Conservation (phyloP, 2,329 filamentous ascomycete genomes). For the Fusarium buharicum region DNA sequence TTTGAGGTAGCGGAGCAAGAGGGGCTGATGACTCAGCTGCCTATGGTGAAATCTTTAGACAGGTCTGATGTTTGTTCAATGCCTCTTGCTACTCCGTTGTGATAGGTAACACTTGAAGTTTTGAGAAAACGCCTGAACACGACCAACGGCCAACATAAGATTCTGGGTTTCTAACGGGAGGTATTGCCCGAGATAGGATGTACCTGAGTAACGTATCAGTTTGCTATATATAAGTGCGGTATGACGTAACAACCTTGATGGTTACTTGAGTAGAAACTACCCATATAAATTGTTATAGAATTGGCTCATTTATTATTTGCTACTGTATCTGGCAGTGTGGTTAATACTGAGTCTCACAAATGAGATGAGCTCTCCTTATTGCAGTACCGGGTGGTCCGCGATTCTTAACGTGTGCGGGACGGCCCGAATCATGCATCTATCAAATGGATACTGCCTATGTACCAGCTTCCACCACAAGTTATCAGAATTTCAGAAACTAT, state of each 20-base stretch:
- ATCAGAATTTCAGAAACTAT: no score
- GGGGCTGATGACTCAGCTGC: constrained; percentile 36
- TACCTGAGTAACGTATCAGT: not conserved
- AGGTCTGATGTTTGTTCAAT: constrained; percentile 3
- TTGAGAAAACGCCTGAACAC: not conserved
- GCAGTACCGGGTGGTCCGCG: no score
- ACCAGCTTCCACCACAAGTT: no score
- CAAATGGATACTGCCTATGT: no score
- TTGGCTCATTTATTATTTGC: no score
- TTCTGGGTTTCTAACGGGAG: not conserved
- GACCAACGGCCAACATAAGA: not conserved
- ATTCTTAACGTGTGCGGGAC: no score
- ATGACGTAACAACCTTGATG: constrained; percentile 20
- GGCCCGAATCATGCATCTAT: no score
- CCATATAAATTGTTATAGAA: no score
- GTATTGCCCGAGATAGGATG: not conserved
- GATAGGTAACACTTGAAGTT: not conserved
- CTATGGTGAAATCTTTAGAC: not conserved
- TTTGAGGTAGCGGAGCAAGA: constrained; percentile 7
- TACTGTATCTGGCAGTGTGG: no score
- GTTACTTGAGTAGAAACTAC: not conserved
- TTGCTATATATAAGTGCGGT: not conserved
- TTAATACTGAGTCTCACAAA: no score
- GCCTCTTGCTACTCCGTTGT: not conserved
- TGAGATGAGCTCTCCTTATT: no score